phyloP scores from a whole-genome alignment of 1,139 yeast genomes.

The Yamadazyma mexicana region DNA sequence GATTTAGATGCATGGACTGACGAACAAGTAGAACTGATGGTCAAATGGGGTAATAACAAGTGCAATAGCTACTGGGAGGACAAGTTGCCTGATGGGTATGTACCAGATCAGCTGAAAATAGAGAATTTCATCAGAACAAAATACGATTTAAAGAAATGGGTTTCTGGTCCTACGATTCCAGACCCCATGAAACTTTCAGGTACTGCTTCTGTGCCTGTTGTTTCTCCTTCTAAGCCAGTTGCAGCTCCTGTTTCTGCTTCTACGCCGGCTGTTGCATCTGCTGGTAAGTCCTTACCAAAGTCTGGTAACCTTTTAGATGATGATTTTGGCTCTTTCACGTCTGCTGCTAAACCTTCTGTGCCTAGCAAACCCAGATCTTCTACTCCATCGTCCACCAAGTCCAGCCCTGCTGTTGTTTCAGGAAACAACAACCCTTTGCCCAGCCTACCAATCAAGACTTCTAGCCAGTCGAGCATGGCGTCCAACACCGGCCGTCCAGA shows the following conservation, averaged over 20 bases:
- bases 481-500: constrained; percentile 50
- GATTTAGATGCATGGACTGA: constrained; percentile 97
- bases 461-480: constrained; percentile 27
- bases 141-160: constrained; percentile 91
- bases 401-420: constrained; percentile 2
- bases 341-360: constrained; percentile 16
- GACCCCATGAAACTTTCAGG: constrained; percentile 49
- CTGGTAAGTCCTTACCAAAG: neutral
- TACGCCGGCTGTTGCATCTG: neutral
- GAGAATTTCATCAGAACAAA: constrained; percentile 89
- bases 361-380: constrained; percentile 7
- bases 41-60: constrained; percentile 80
- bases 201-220: constrained; percentile 3
- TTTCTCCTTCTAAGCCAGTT: neutral
- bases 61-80: constrained; percentile 85
- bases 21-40: constrained; percentile 81
- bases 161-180: constrained; percentile 49
- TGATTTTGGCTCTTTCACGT: constrained; percentile 44
- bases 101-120: constrained; percentile 83
- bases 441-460: constrained; percentile 12
- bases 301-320: constrained; percentile 29
- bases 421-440: constrained; percentile 11
- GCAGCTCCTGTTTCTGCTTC: neutral
- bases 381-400: constrained; percentile 11
- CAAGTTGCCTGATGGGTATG: constrained; percentile 65